Conservation (phyloP, 495 filamentous ascomycete genomes). For the Aspergillus heteromorphus region DNA sequence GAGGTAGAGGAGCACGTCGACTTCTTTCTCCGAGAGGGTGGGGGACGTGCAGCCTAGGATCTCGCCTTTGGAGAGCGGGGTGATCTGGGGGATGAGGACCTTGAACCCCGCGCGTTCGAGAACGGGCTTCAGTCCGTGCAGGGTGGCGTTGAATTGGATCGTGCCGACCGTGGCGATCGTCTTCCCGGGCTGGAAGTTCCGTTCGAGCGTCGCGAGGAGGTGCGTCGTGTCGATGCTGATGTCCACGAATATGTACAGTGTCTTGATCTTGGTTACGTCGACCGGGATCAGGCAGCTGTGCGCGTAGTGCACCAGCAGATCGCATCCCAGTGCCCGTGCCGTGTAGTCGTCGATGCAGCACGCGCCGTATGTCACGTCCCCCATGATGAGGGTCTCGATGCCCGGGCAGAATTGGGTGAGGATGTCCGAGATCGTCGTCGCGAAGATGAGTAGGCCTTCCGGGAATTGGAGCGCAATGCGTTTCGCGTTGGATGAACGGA, state of each 20-base stretch:
- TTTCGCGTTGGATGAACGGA: constrained; percentile 70
- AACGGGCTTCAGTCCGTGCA: constrained; percentile 71
- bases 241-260: constrained; percentile 96
- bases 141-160: constrained; percentile 96
- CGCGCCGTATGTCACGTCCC: constrained; percentile 96
- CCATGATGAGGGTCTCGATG: constrained; percentile 93
- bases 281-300: constrained; percentile 96
- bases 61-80: constrained; percentile 87
- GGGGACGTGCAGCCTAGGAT: constrained; percentile 95
- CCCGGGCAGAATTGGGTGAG: constrained; percentile 89
- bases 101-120: constrained; percentile 78
- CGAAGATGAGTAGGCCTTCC: constrained; percentile 91
- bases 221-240: constrained; percentile 91
- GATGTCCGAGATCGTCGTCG: constrained; percentile 97
- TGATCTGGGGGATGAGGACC: constrained; percentile 83
- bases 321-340: constrained; percentile 86
- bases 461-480: constrained; percentile 92
- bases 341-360: constrained; percentile 99
- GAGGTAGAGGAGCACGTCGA: constrained; percentile 85
- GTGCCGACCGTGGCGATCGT: constrained; percentile 91
- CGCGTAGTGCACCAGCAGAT: constrained; percentile 93
- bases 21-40: constrained; percentile 47
- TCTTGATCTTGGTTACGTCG: constrained; percentile 90
- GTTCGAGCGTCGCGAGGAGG: constrained; percentile 77
- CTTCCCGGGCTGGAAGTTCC: constrained; percentile 79